Evolutionary conservation across 345 rosid genomes (phyloP), one percentile per base, ranked within the genome.

Genomic region (Firmiana major): DNA sequence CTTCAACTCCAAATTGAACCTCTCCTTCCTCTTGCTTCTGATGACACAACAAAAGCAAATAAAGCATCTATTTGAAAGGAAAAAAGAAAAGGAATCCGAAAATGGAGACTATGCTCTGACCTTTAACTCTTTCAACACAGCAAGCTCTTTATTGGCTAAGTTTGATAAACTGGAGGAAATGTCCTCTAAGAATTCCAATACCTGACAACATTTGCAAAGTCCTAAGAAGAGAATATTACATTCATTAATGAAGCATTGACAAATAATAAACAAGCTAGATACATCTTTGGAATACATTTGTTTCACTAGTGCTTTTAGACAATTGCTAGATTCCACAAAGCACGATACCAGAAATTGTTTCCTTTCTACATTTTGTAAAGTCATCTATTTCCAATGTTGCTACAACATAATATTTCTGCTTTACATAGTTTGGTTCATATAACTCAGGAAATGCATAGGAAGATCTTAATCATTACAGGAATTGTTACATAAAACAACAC

Each of bases 21-120:
- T 89, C 93, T 69, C 97, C 99, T 88, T 95, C 99, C 74, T 95
- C 98, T 86, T 91, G 90, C 74, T 72, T 91, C 99, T 95, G 88
- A 81, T 77, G 57, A 75, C 65, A 54, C 76, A 75, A 65, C 46
- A 82, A 82, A 75, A 65, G 68, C 12, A 77, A 53, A 77, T 38
- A 54, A 76, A 58, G 36, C 21, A 54, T 26, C 24, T 28, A 7
- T 46, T 15, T 74, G 26, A 75, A 48, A 46, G 57, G 38, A 6
- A 46, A 46, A 19, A 5, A 19, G 11, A 24, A 65, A 17, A 8
- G 57, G 31, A 53, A 26, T 19, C 40, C 28, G 71, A 45, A 78
- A 81, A 78, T 45, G 71, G 45, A 63, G 62, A 21, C 13, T 38
- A 77, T 80, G 63, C 75, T 67, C 75, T 72, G 75, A 95, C 99